These are phyloP conservation scores for Chionographis japonica DNA, from an alignment of 106 monocot genomes.

Conservation along the genomic window DNA sequence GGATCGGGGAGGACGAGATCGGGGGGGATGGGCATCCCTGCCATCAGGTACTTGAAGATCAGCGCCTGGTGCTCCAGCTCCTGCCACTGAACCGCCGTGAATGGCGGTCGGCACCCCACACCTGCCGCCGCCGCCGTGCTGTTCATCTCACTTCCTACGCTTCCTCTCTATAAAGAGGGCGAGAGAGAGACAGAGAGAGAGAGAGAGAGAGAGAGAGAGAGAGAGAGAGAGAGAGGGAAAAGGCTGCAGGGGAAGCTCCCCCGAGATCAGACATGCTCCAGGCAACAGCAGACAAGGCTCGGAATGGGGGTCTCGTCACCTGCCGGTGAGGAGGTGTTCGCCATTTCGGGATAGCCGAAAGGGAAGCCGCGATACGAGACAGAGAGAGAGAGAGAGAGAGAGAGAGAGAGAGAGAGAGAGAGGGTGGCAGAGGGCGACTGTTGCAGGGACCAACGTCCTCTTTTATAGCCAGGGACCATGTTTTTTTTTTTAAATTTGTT, in stretches of 20 bases:
- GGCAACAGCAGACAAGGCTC: neutral
- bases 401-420: neutral
- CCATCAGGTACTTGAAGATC: constrained; percentile 72
- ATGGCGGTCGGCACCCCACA: constrained; percentile 41
- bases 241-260: neutral
- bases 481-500: too few relatives aligned
- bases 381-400: neutral
- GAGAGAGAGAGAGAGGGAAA: neutral
- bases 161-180: constrained; percentile 5
- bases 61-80: constrained; percentile 85
- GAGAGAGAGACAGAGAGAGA: neutral
- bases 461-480: too few relatives aligned
- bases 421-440: neutral
- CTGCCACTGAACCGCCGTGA: constrained; percentile 75
- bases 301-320: constrained; percentile 1
- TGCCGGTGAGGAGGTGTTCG: constrained; percentile 25
- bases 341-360: constrained; percentile 13
- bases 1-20: constrained; percentile 53
- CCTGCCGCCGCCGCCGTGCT: constrained; percentile 10
- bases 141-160: constrained; percentile 11
- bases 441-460: neutral
- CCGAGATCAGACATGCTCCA: neutral
- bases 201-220: neutral
- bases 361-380: neutral
- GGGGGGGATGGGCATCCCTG: constrained; percentile 65